Evolutionary conservation across 768 basidiomycete genomes (phyloP).

Genomic region (Xerocomellus chrysenteron): DNA sequence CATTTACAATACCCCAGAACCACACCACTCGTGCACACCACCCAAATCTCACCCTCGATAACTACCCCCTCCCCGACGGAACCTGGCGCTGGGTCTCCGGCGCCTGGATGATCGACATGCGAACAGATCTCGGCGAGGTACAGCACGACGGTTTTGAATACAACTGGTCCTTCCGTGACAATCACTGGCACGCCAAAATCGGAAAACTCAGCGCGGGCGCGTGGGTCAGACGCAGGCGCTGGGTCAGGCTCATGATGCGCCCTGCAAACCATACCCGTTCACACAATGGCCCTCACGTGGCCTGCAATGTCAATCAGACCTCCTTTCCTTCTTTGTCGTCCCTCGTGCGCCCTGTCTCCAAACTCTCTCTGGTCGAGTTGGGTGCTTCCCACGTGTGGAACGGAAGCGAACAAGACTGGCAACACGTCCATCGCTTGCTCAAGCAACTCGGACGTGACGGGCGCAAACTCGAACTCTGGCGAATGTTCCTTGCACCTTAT

Average conservation of each 20-base stretch:
- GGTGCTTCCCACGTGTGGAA: slow-evolving; percentile 50
- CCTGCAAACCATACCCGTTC: slow-evolving; percentile 39
- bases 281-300: background rate
- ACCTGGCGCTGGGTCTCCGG: slow-evolving; percentile 81
- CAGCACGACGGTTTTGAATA: slow-evolving; percentile 87
- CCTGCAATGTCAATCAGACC: background rate
- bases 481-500: slow-evolving; percentile 58
- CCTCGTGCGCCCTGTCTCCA: slow-evolving; percentile 16
- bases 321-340: slow-evolving; percentile 10
- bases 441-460: slow-evolving; percentile 61
- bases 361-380: slow-evolving; percentile 8
- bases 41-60: slow-evolving; percentile 54
- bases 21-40: slow-evolving; percentile 43
- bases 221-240: slow-evolving; percentile 77
- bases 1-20: slow-evolving; percentile 62
- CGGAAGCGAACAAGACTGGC: slow-evolving; percentile 61
- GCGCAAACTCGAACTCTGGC: slow-evolving; percentile 75
- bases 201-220: slow-evolving; percentile 63
- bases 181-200: slow-evolving; percentile 63
- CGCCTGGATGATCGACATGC: slow-evolving; percentile 89
- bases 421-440: slow-evolving; percentile 52
- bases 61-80: slow-evolving; percentile 77
- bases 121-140: slow-evolving; percentile 67
- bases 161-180: slow-evolving; percentile 70
- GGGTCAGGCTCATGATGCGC: slow-evolving; percentile 83